phyloP scores from a whole-genome alignment of 2,329 filamentous ascomycete genomes.

The Fusarium newnesense region DNA sequence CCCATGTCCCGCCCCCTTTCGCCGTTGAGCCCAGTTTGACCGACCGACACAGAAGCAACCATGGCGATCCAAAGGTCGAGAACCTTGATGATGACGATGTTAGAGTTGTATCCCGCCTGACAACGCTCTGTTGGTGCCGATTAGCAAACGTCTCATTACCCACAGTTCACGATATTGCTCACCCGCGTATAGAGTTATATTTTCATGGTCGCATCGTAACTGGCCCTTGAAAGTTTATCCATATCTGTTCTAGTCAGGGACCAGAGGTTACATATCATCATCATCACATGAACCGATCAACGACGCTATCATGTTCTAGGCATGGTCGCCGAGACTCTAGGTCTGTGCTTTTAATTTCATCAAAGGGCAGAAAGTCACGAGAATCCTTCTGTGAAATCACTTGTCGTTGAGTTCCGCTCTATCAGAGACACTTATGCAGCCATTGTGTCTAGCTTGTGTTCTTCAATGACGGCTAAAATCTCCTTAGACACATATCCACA shows the following conservation, averaged over 20 bases:
- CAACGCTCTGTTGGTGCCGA: constrained; percentile 6
- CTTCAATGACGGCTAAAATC: background rate
- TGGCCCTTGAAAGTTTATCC: constrained; percentile 16
- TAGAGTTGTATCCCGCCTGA: constrained; percentile 28
- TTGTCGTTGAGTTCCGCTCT: background rate
- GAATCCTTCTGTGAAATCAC: background rate
- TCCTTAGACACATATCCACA: constrained; percentile 6
- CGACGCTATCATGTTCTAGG: constrained; percentile 17
- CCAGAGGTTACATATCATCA: constrained; percentile 18
- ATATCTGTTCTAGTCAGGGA: constrained; percentile 32
- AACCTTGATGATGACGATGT: constrained; percentile 26
- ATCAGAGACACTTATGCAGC: constrained; percentile 2
- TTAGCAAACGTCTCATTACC: constrained; percentile 13
- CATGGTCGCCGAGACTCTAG: constrained; percentile 17
- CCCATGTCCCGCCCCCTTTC: too few species aligned
- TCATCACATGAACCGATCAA: constrained; percentile 28
- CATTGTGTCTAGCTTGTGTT: background rate
- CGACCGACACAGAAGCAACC: too few species aligned
- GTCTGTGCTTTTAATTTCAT: constrained; percentile 22
- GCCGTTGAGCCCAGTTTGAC: too few species aligned
- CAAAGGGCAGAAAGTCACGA: background rate
- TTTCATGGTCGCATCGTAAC: constrained; percentile 6
- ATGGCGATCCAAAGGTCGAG: constrained; percentile 1
- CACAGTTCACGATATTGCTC: constrained; percentile 4
- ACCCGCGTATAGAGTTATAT: background rate